Base-by-base conservation (phyloP, 768 basidiomycete genomes). In the Strobilomyces dryophilus region DNA sequence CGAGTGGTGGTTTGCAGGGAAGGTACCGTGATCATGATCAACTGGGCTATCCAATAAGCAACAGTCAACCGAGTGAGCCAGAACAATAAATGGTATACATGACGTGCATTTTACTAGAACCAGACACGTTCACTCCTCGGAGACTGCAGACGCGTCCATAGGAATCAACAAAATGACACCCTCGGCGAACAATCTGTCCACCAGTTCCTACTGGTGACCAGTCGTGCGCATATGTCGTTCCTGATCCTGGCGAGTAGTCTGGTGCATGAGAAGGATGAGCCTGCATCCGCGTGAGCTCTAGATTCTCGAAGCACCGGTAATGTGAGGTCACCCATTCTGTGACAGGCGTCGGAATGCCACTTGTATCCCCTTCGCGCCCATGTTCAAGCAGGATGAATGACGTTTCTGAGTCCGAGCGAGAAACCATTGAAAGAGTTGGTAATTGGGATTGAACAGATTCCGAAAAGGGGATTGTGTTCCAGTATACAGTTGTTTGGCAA, bases 91-190 rank as follows among this genome's bases (percentile, higher is more conserved):
- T 32, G 20, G 11, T 17, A 12, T 18, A n/a, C 17, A n/a, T n/a
- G 12, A 39, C 60, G 54, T 67, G 90, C 92, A 83, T 81, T 76
- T 98, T 98, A 60, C 81, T 85, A 29, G 76, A 79, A 5, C 92
- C 94, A 4, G 88, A 83, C 34, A 98, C 70, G 66, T 97, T 97
- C 31, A 89, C 91, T 9, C 95, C 95, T 54, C 92, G 76, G 36
- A 94, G 73, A 52, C 76, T 79, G 63, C 94, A 86, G 4, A 95
- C 84, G 44, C 95, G 81, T 4, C 89, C 90, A 61, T 83, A 81
- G 1, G 70, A 71, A 66, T 98, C 95, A 2, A 93, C 72, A 60
- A 97, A 90, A 66, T 97, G 84, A 15, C 91, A 76, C 0, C 93
- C 93, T 49, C 81, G 78, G 1, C 81, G 76, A 31, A 70, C 70